Conservation (phyloP, 225 moss, liverwort and hornwort species). For the Neckera pumila region DNA sequence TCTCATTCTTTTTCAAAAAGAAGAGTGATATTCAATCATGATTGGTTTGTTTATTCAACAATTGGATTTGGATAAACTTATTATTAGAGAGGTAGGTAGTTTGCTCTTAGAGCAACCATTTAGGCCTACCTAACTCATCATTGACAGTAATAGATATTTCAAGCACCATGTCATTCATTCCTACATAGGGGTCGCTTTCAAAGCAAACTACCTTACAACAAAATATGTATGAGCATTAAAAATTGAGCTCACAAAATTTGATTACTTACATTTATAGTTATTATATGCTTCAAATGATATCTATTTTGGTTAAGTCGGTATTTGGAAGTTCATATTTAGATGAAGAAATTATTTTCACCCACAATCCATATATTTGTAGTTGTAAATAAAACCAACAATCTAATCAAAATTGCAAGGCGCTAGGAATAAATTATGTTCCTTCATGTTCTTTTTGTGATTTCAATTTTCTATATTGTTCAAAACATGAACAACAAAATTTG, state of each 20-base stretch:
- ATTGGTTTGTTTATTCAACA: neutral
- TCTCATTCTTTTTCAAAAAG: neutral
- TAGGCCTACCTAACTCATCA: too few relatives aligned
- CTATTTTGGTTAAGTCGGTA: neutral
- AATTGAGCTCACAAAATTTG: neutral
- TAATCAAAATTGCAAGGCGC: neutral
- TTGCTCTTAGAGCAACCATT: too few relatives aligned
- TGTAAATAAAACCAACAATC: neutral
- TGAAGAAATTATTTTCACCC: neutral
- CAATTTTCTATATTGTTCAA: rapidly evolving
- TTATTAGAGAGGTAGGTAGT: too few relatives aligned
- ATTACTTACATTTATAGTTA: neutral
- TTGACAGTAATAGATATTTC: too few relatives aligned
- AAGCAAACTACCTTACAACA: neutral
- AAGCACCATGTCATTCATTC: too few relatives aligned
- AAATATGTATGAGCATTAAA: too few relatives aligned
- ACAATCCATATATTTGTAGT: too few relatives aligned
- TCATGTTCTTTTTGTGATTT: neutral
- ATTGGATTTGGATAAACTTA: neutral
- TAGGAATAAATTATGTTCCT: rapidly evolving
- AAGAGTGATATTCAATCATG: neutral
- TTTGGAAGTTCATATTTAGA: neutral
- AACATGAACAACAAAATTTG: neutral
- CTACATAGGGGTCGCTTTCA: too few relatives aligned
- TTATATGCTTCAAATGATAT: neutral